Conservation (phyloP, 192 early-diverging fungal species). For the Coemansia sp. region DNA sequence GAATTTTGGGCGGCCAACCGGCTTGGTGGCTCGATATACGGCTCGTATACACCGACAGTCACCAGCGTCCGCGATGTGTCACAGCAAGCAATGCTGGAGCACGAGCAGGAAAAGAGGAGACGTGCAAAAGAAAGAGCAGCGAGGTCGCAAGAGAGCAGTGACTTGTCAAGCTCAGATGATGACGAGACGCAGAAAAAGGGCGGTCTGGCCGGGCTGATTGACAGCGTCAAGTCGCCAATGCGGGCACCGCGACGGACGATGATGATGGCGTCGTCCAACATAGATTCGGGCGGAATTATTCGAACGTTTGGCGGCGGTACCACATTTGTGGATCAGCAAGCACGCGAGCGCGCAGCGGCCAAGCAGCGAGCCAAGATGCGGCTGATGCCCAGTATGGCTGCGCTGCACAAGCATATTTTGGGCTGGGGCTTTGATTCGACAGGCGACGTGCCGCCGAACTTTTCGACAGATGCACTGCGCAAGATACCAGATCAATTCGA, state of each 20-base stretch:
- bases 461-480: constrained; percentile 17
- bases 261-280: constrained; percentile 19
- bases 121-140: not conserved
- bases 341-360: constrained; percentile 31
- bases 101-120: constrained; percentile 1
- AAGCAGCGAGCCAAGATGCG: constrained; percentile 52
- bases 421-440: constrained; percentile 59
- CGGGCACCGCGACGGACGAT: constrained; percentile 14
- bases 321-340: constrained; percentile 9
- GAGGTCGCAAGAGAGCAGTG: constrained; percentile 2
- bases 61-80: constrained; percentile 10
- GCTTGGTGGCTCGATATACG: not conserved
- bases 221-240: constrained; percentile 9
- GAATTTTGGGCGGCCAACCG: constrained; percentile 14
- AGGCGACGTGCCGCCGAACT: constrained; percentile 60
- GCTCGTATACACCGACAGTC: constrained; percentile 1
- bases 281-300: not conserved
- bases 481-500: constrained; percentile 64
- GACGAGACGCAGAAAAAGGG: constrained; percentile 10
- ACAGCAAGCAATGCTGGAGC: constrained; percentile 6
- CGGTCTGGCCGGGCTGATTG: constrained; percentile 28
- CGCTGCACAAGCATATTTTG: constrained; percentile 61
- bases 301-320: constrained; percentile 3
- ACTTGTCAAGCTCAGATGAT: constrained; percentile 28
- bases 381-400: constrained; percentile 56